A percentile compares a stretch with the other conserved stretches of the same genome.
phyloP scores from a whole-genome alignment of 768 basidiomycete genomes.

The Tephrocybe rancida region DNA sequence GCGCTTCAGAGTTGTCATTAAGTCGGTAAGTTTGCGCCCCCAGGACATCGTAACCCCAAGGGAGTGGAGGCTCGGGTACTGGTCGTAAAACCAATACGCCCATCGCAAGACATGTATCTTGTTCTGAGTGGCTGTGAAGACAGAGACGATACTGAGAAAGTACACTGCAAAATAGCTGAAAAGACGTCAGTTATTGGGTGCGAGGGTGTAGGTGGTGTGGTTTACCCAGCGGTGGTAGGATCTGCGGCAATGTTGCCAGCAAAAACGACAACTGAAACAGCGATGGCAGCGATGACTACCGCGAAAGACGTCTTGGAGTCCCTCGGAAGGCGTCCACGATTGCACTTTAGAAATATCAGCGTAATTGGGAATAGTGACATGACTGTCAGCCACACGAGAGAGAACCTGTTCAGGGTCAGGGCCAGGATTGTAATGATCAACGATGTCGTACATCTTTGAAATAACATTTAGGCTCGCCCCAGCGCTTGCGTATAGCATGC shows the following conservation, averaged over 20 bases:
- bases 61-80: conserved; percentile 48
- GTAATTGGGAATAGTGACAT: conserved; percentile 69
- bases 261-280: too few relatives aligned
- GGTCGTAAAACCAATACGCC: conserved; percentile 65
- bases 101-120: conserved; percentile 52
- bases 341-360: conserved; percentile 61
- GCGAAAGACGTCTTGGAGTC: too few relatives aligned
- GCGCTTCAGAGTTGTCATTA: conserved; percentile 47
- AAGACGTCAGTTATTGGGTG: too few relatives aligned
- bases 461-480: conserved; percentile 55
- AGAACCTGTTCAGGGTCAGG: too few relatives aligned
- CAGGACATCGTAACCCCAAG: conserved; percentile 37
- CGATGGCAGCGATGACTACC: too few relatives aligned
- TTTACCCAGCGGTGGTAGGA: too few relatives aligned
- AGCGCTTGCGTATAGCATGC: conserved; percentile 58
- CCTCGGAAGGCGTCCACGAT: conserved; percentile 49
- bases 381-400: conserved; percentile 63
- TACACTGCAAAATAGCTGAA: conserved; percentile 64
- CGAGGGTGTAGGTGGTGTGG: too few relatives aligned
- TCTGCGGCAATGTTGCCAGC: too few relatives aligned
- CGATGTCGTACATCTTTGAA: conserved; percentile 64
- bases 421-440: too few relatives aligned
- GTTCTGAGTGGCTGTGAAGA: conserved; percentile 54
- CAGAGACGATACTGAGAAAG: conserved; percentile 43
- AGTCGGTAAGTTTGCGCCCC: conserved; percentile 42